A percentile compares a stretch with the other conserved stretches of the same genome.
Evolutionary conservation across 768 basidiomycete species (phyloP).

Genomic region (Hortiboletus flavorubellus): DNA sequence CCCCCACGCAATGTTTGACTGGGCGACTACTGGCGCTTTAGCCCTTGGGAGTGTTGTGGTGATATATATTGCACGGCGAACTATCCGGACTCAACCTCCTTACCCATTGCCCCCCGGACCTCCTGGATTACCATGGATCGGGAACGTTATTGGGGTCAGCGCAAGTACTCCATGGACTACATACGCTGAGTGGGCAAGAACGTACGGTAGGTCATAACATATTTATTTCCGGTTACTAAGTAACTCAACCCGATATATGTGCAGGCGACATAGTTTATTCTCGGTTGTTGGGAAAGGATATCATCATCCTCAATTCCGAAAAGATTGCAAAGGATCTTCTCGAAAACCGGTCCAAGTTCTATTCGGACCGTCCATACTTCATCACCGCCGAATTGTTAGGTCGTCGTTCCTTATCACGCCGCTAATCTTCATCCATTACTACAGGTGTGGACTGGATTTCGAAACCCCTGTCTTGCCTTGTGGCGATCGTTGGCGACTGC

Average conservation of each 20-base stretch:
- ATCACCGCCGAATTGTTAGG: neutral
- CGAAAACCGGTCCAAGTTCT: conserved; percentile 2
- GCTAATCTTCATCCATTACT: neutral
- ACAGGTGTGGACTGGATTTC: conserved; percentile 2
- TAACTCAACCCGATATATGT: neutral
- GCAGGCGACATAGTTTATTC: conserved; percentile 2
- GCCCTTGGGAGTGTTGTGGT: neutral
- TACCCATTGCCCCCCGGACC: conserved; percentile 9
- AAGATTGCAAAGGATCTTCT: conserved; percentile 1
- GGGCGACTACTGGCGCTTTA: neutral
- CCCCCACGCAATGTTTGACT: neutral
- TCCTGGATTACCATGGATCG: conserved; percentile 4
- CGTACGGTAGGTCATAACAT: neutral
- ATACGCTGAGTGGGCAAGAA: conserved; percentile 9
- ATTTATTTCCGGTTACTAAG: neutral
- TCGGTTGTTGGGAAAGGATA: neutral
- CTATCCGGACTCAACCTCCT: neutral
- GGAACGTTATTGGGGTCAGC: conserved; percentile 1
- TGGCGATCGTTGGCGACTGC: conserved; percentile 11
- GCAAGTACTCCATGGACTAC: conserved; percentile 5
- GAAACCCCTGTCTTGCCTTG: neutral
- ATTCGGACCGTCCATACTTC: conserved; percentile 5
- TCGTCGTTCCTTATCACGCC: neutral
- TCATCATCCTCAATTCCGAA: conserved; percentile 15
- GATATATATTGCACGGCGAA: neutral